Conservation (phyloP, 2,329 filamentous ascomycete genomes). For the Raffaelea ambrosiae region DNA sequence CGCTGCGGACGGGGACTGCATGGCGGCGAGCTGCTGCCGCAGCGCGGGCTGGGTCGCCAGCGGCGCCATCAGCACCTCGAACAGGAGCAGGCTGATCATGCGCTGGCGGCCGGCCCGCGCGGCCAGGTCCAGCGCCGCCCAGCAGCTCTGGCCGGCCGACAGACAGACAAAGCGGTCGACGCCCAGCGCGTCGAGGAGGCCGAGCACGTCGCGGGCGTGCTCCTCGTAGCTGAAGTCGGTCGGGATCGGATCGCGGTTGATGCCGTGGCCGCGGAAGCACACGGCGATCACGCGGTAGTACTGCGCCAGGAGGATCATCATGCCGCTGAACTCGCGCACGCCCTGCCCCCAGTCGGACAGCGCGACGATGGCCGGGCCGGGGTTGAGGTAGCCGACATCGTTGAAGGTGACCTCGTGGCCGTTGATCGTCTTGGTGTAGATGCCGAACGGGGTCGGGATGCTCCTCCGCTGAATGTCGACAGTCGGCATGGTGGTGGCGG, state of each 20-base stretch:
- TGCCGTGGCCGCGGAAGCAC: conserved; percentile 1
- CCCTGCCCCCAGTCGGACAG: neutral
- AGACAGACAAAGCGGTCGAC: neutral
- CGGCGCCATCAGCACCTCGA: neutral
- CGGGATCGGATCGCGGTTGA: neutral
- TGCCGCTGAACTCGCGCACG: neutral
- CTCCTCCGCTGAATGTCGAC: too few species aligned
- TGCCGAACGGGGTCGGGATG: too few species aligned
- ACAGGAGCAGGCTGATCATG: neutral
- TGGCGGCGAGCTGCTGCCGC: neutral
- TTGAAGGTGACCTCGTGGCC: conserved; percentile 1
- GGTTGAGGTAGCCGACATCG: neutral
- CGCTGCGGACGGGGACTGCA: conserved; percentile 1
- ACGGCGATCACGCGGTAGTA: neutral
- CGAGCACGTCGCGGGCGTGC: neutral
- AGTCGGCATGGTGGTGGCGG: too few species aligned
- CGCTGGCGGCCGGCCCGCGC: neutral
- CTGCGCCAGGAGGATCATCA: neutral
- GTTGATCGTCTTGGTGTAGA: conserved; percentile 1
- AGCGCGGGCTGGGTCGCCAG: neutral
- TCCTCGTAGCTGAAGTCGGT: neutral
- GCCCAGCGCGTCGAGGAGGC: neutral
- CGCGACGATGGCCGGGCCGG: neutral
- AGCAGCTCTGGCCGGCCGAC: neutral
- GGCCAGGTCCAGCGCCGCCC: neutral